Base-by-base conservation (phyloP, 208 protist species). In the Acanthamoeba sp. region DNA sequence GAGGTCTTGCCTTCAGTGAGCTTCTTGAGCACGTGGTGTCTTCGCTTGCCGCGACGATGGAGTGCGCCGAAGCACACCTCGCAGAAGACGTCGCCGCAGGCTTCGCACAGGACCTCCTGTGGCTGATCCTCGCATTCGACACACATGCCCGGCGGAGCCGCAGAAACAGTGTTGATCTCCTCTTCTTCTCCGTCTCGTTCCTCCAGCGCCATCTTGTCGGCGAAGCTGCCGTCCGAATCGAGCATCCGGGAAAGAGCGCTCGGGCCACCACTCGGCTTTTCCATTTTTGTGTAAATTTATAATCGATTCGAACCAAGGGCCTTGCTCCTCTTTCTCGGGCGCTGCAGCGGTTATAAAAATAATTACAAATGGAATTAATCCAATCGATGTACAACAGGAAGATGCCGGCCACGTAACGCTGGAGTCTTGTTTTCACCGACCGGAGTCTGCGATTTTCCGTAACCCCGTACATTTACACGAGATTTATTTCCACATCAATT, bases 71-170 rank as follows among this genome's bases (percentile, higher is more conserved):
- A 93, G 82, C 95, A 96, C 32, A 96, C 80, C 36, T 85, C 48
- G 87, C 95, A 96, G 10, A 96, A 66, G 22, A 84, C 76, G 57
- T 96, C 95, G 34, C 73, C 20, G 78, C 95, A 96, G 20, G 34
- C 27, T 29, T 94, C 27, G 52, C 95, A 96, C 55, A 42, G 20
- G 34, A 95, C 82, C 2, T 66, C 52, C 27, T 91, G 34, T n/a
- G 93, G 93, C 90, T 95, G 78, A 78, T 96, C 95, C 32, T 88
- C 94, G 59, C 93, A 96, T 45, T 96, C 95, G 20, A 82, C 48
- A 32, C 95, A 96, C 93, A 96, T 96, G 20, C 95, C 93, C 48
- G 55, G 40, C 32, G 59, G 62, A 42, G 48, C 32, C 24, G 52
- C 40, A 12, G 48, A 29, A 42, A 48, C 45, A 3, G 50, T 16